Conservation (phyloP, 176 grass and related monocot species). For the Saccharum spontaneum region DNA sequence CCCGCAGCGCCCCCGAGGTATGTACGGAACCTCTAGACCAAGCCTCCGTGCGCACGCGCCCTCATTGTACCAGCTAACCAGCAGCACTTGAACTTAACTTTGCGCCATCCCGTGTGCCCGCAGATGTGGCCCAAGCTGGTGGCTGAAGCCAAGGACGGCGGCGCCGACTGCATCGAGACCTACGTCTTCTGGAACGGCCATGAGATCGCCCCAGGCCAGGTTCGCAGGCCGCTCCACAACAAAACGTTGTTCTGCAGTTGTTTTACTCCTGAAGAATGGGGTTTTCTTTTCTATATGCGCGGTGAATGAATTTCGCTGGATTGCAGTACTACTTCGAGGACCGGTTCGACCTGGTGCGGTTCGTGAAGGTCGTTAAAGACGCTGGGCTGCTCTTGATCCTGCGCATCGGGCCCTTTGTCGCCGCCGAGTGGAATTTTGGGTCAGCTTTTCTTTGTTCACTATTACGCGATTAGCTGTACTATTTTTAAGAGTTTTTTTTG, state of each 20-base stretch:
- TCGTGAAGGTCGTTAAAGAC: slow-evolving; percentile 62
- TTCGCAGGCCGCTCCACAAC: slow-evolving; percentile 18
- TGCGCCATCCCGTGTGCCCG: slow-evolving; percentile 1
- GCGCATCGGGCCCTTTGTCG: slow-evolving; percentile 92
- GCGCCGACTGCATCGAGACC: slow-evolving; percentile 81
- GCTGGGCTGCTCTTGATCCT: slow-evolving; percentile 85
- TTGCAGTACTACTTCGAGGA: slow-evolving; percentile 97
- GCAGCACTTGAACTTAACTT: neutral
- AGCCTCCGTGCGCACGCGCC: neutral
- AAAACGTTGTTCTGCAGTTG: neutral
- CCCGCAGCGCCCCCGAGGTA: slow-evolving; percentile 93
- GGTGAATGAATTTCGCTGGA: neutral
- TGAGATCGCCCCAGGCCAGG: slow-evolving; percentile 80
- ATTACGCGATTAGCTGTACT: neutral
- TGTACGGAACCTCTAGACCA: neutral
- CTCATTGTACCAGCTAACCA: neutral
- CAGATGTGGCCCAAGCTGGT: slow-evolving; percentile 98
- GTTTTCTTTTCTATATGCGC: neutral
- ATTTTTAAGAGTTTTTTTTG: neutral
- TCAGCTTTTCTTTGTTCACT: neutral
- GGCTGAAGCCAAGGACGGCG: slow-evolving; percentile 79
- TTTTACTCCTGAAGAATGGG: neutral
- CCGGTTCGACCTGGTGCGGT: slow-evolving; percentile 84
- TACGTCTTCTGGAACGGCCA: slow-evolving; percentile 99
- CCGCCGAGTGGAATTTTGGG: slow-evolving; percentile 96